Percentiles rank a stretch among this genome's conserved stretches.
Conservation (phyloP, 2,329 filamentous ascomycete species). For the Alternaria sp. region DNA sequence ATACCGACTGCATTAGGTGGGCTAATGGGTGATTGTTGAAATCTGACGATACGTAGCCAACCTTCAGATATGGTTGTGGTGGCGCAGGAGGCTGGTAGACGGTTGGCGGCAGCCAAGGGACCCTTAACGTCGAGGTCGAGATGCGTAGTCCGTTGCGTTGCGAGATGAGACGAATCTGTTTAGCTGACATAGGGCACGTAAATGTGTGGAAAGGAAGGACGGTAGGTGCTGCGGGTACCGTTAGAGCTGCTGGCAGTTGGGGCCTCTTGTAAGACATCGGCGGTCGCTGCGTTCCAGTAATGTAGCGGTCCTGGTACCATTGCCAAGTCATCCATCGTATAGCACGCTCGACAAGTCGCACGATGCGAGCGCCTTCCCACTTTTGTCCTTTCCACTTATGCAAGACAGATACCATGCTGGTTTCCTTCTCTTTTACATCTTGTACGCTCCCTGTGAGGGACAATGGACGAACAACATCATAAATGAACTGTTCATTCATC, state of each 20-base stretch:
- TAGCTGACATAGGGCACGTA: slow-evolving; percentile 89
- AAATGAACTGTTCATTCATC: slow-evolving; percentile 59
- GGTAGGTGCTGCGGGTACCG: slow-evolving; percentile 87
- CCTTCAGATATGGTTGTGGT: slow-evolving; percentile 82
- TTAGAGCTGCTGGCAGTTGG: slow-evolving; percentile 74
- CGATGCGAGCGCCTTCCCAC: slow-evolving; percentile 88
- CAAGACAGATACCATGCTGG: slow-evolving; percentile 50
- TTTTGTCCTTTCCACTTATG: slow-evolving; percentile 72
- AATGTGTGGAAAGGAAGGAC: slow-evolving; percentile 98
- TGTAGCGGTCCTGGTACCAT: slow-evolving; percentile 87
- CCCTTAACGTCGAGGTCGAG: slow-evolving; percentile 85
- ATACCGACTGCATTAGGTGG: slow-evolving; percentile 98
- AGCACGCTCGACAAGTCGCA: slow-evolving; percentile 85
- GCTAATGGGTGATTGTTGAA: slow-evolving; percentile 99
- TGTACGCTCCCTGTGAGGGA: slow-evolving; percentile 46
- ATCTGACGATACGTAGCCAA: slow-evolving; percentile 97
- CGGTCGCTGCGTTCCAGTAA: slow-evolving; percentile 66
- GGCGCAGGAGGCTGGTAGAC: slow-evolving; percentile 88
- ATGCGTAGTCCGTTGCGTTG: slow-evolving; percentile 94
- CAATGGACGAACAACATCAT: slow-evolving; percentile 58
- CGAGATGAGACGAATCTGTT: slow-evolving; percentile 91
- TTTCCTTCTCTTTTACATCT: slow-evolving; percentile 48
- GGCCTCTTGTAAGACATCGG: slow-evolving; percentile 73
- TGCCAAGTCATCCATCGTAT: slow-evolving; percentile 80
- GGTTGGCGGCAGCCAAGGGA: slow-evolving; percentile 82